Conservation (phyloP, 257 asterid species). For the Nicotiana benthamiana region DNA sequence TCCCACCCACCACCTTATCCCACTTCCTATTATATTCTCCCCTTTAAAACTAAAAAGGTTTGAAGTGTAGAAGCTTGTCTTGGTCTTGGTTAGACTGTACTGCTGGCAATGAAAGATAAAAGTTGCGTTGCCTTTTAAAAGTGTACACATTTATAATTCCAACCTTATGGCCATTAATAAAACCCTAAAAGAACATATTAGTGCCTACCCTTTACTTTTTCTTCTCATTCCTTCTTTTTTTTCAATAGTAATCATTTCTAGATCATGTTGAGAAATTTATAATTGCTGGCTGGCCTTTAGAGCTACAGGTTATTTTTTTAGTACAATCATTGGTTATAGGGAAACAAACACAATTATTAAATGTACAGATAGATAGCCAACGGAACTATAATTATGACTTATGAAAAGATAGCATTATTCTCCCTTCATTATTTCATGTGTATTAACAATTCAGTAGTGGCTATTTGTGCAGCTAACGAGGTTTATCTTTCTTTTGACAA, state of each 20-base stretch:
- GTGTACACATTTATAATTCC: constrained; percentile 24
- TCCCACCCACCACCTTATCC: background rate
- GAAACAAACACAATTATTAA: constrained; percentile 5
- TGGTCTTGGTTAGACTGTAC: constrained; percentile 33
- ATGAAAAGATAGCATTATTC: background rate
- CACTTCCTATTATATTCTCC: background rate
- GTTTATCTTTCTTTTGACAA: background rate
- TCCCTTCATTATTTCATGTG: background rate
- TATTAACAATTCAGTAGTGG: constrained; percentile 3
- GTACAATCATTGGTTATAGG: constrained; percentile 38
- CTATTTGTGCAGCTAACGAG: background rate
- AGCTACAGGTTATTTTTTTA: constrained; percentile 7
- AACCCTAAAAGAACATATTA: constrained; percentile 30
- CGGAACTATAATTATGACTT: background rate
- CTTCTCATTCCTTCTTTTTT: constrained; percentile 17
- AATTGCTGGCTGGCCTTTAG: constrained; percentile 13
- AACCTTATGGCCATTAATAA: constrained; percentile 32
- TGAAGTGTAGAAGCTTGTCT: constrained; percentile 40
- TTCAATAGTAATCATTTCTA: constrained; percentile 35
- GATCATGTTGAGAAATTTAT: constrained; percentile 46
- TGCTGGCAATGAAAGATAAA: constrained; percentile 36
- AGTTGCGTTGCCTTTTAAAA: constrained; percentile 50
- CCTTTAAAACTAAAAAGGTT: constrained; percentile 8
- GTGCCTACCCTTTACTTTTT: constrained; percentile 33
- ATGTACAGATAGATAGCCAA: background rate